A percentile compares a stretch with the other conserved stretches of the same genome.
Evolutionary conservation across 805 yeast genomes (phyloP).

Genomic region (Nakazawaea ambrosiae): DNA sequence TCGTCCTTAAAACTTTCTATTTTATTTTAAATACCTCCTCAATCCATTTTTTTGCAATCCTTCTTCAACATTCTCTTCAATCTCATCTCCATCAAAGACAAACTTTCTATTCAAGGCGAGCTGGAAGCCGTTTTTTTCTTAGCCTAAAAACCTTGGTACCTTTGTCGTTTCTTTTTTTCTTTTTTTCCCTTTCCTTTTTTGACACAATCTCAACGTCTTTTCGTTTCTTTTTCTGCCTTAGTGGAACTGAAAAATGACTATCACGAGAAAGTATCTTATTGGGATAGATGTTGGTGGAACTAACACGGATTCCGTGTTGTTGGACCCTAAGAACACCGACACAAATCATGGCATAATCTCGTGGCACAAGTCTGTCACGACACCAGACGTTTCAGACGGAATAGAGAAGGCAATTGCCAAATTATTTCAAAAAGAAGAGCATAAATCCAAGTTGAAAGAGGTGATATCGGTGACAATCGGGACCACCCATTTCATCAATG

Average conservation of each 20-base stretch:
- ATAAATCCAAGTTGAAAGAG: conserved; percentile 19
- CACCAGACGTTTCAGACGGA: conserved; percentile 37
- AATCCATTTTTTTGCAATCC: no score
- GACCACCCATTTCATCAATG: conserved; percentile 45
- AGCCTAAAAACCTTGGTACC: no score
- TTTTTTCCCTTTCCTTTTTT: background rate
- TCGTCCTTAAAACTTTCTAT: no score
- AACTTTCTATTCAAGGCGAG: no score
- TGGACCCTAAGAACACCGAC: conserved; percentile 27
- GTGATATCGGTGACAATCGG: conserved; percentile 41
- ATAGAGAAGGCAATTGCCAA: conserved; percentile 28
- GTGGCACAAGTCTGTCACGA: conserved; percentile 37
- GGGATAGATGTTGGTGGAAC: conserved; percentile 51
- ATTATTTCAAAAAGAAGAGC: conserved; percentile 21
- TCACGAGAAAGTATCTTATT: conserved; percentile 18
- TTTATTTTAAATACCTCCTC: no score
- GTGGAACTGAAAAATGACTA: conserved; percentile 3
- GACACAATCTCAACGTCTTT: background rate
- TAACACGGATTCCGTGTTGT: conserved; percentile 39
- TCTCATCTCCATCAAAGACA: no score
- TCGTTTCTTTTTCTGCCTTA: background rate
- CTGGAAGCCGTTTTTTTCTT: background rate
- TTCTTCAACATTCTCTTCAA: no score
- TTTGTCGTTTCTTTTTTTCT: no score
- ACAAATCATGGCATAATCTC: conserved; percentile 28